A percentile compares a stretch with the other conserved stretches of the same genome.
Evolutionary conservation across 1,139 yeast species (phyloP).

Genomic region (Kurtzmaniella quercitrusa): DNA sequence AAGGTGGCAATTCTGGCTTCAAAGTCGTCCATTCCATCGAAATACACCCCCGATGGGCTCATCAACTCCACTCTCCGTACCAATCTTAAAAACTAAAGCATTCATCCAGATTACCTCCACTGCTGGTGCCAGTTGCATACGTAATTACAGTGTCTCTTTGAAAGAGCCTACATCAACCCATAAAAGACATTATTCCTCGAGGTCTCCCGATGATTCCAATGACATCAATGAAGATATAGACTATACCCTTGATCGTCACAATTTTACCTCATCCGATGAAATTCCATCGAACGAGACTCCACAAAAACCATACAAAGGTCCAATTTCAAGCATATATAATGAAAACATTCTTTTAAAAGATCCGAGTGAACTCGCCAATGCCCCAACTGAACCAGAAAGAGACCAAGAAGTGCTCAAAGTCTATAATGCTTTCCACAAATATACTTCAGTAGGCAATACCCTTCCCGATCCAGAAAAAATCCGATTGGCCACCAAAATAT

Average conservation of each 20-base stretch:
- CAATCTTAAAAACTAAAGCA: too few species aligned
- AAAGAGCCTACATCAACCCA: not conserved
- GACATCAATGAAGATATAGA: not conserved
- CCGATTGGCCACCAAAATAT: conserved; percentile 3
- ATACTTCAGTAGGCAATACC: conserved; percentile 1
- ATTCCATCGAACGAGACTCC: not conserved
- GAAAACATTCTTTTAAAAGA: not conserved
- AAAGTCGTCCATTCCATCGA: not conserved
- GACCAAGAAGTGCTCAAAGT: conserved; percentile 2
- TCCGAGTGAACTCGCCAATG: not conserved
- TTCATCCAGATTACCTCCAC: too few species aligned
- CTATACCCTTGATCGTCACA: not conserved
- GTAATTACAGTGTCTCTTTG: too few species aligned
- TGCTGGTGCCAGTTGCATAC: too few species aligned
- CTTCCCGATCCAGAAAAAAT: not conserved
- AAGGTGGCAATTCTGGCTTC: not conserved
- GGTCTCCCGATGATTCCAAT: not conserved
- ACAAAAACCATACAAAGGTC: not conserved
- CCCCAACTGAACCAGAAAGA: not conserved
- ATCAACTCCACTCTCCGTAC: too few species aligned
- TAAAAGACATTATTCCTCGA: not conserved
- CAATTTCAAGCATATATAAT: not conserved
- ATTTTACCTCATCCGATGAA: not conserved
- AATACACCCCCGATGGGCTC: too few species aligned
- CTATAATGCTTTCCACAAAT: conserved; percentile 1